phyloP scores from a whole-genome alignment of 169 alveolate genomes.

The Plasmodium billcollinsi region DNA sequence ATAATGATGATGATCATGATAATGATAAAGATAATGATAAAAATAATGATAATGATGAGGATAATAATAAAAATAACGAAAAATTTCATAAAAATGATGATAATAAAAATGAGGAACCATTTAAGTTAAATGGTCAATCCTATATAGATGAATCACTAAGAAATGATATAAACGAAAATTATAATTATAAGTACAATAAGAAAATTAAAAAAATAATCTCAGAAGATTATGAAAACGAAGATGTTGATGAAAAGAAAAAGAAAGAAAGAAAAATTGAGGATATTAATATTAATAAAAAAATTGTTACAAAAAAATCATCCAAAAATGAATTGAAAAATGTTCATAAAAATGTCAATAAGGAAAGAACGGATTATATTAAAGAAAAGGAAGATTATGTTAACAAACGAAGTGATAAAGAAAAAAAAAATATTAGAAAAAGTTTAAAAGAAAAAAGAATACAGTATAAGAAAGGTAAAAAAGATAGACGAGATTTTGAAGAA shows the following conservation, averaged over 20 bases:
- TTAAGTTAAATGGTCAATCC: background rate
- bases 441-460: constrained; percentile 6
- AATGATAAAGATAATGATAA: too few relatives aligned
- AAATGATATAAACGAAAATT: background rate
- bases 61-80: too few relatives aligned
- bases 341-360: background rate
- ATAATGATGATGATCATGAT: too few relatives aligned
- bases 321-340: background rate
- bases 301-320: too few relatives aligned
- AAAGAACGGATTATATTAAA: constrained; percentile 4
- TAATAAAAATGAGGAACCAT: background rate
- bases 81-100: background rate
- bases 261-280: constrained; percentile 8
- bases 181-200: constrained; percentile 16
- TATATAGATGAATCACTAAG: background rate
- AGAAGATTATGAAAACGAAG: constrained; percentile 43
- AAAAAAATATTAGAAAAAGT: background rate
- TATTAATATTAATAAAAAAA: too few relatives aligned
- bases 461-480: constrained; percentile 14
- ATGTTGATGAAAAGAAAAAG: constrained; percentile 15
- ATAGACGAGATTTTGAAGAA: constrained; percentile 2
- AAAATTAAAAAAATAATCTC: constrained; percentile 62
- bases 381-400: constrained; percentile 7
- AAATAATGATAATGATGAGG: too few relatives aligned
- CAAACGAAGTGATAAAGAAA: background rate